These are phyloP conservation scores for Tulasnella sp. DNA, from an alignment of 768 basidiomycete species.

Conservation along the genomic window DNA sequence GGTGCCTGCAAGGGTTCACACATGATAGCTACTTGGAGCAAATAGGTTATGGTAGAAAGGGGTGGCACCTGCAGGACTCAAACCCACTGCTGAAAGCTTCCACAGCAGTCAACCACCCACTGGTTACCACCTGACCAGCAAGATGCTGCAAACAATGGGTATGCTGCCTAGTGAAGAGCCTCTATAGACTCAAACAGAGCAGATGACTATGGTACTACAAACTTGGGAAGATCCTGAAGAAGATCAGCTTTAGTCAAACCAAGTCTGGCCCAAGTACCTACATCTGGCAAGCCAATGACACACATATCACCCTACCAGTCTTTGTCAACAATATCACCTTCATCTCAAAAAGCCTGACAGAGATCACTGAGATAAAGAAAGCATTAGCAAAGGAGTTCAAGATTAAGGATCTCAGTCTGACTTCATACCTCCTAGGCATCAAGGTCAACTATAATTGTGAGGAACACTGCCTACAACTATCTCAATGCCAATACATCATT, in stretches of 20 bases:
- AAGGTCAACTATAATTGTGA: not conserved
- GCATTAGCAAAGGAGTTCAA: not conserved
- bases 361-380: not conserved
- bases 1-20: too few relatives aligned
- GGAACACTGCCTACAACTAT: not conserved
- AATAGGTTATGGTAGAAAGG: too few relatives aligned
- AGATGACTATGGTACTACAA: too few relatives aligned
- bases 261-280: too few relatives aligned
- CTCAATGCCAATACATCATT: not conserved
- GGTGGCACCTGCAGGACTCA: too few relatives aligned
- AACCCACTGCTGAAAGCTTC: too few relatives aligned
- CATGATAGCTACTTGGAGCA: too few relatives aligned
- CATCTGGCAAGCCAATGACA: constrained; percentile 20
- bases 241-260: too few relatives aligned
- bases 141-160: not conserved
- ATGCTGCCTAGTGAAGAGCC: constrained; percentile 12
- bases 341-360: too few relatives aligned
- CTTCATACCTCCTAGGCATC: constrained; percentile 3
- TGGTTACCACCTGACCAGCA: too few relatives aligned
- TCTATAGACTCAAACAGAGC: constrained; percentile 27
- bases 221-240: too few relatives aligned
- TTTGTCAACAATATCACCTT: constrained; percentile 23
- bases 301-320: constrained; percentile 26
- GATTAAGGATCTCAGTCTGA: constrained; percentile 1
- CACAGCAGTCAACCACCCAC: too few relatives aligned